Evolutionary conservation across 176 grass and related monocot genomes (phyloP), one percentile per base, ranked within the genome.

Genomic region (Triticum timopheevii): DNA sequence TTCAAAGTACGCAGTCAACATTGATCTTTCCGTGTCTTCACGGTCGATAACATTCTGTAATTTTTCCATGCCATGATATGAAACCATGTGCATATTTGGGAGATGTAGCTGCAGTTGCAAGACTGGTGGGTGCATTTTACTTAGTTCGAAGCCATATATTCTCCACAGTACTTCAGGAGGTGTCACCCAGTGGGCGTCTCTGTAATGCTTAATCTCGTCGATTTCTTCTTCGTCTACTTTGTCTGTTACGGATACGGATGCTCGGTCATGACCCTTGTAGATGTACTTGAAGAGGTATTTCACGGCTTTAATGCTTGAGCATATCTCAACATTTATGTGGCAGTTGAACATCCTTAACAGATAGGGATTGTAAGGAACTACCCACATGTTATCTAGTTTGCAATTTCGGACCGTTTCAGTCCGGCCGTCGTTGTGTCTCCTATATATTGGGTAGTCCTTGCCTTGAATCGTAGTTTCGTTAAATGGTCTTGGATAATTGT

Each of bases 271-370:
- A 24, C 61, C 61, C 61, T 67, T 67, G 64, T 67, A 67, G 27
- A 67, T 67, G 64, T 67, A 33, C 22, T 67, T 67, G 27, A 67
- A 67, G 2, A 67, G 10, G 64, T 67, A 67, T 13, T 67, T 67
- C 0, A 67, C 13, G 12, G 64, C 64, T 31, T 67, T 67, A 30
- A 67, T 67, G 64, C 64, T 67, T 24, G 38, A 24, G 38, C 70
- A 73, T 44, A 45, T 35, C 39, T 73, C 70, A 45, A 73, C 70
- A 45, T 73, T 73, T n/a, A 73, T 73, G 38, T 73, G 70, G 30
- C 70, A 73, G 17, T 73, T 73, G 38, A 73, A 73, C 19, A 44
- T 22, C 9, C 38, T 30, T 39, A 73, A 44, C 1, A 73, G 70
- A 17, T 24, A 73, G 8, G 70, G 70, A 10, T 73, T 71, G 17